Base-by-base conservation (phyloP, 225 moss, liverwort and hornwort genomes). In the Straminergon stramineum region DNA sequence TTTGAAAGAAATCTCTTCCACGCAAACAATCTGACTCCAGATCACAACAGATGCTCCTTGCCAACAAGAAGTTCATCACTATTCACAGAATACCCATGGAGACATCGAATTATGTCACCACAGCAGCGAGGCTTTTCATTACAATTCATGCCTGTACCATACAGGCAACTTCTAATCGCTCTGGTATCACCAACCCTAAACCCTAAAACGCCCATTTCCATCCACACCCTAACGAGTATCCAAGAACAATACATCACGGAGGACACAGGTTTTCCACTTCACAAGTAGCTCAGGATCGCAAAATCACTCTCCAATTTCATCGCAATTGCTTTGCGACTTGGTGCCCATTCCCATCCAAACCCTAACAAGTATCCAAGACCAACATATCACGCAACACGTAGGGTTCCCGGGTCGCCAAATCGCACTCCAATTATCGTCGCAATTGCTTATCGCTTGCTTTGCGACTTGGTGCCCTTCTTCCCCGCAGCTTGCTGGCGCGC, bases 381-480 rank as follows among this genome's bases (percentile, higher is more conserved):
- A 18, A 13, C 13, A 3, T 56, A 11, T 34, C 70, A 43, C 66
- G 58, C 66, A 77, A 84, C 84, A 27, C 31, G 13, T 24, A 53
- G 84, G 56, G 65, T 19, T 87, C 77, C 19, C 7, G 17, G 48
- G 34, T 71, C 35, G n/a, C 57, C 68, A 5, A 63, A 23, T 48
- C 34, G 80, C 58, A 78, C 71, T 71, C 66, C 41, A 24, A 68
- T 41, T 88, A 9, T 11, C 30, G 30, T 41, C 48, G 67, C 75
- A 56, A 86, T 39, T 57, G 63, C 60, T 92, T 79, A 93, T 76
- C 97, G 96, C 87, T 95, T 98, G 22, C 71, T 82, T 79, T 91
- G 94, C 66, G 93, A 90, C 89, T 94, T 96, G 18, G 68, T 75
- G 52, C 91, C 93, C 86, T 95, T 96, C 92, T 96, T 99, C 75